Percentiles rank a stretch among this genome's conserved stretches.
Conservation (phyloP, 108 stramenopile genomes). For the Nitzschia sp. region DNA sequence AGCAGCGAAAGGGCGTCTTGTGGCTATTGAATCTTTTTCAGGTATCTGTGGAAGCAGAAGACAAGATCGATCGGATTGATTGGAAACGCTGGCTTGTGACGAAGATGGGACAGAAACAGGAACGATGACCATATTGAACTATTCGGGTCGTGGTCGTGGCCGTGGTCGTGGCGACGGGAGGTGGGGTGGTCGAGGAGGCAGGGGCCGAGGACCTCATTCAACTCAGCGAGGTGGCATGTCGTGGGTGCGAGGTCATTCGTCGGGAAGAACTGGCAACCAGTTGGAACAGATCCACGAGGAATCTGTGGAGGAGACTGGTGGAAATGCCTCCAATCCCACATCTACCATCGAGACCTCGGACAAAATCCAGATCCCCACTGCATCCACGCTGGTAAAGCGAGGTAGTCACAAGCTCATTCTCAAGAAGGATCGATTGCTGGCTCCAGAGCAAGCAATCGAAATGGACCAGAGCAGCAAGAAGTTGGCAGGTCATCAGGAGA, state of each 20-base stretch:
- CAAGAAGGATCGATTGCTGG: neutral
- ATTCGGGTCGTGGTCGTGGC: slow-evolving; percentile 21
- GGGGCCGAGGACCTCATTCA: neutral
- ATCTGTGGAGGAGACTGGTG: neutral
- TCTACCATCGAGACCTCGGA: neutral
- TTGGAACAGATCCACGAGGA: neutral
- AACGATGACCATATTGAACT: slow-evolving; percentile 11
- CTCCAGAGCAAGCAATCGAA: neutral
- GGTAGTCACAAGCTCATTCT: neutral
- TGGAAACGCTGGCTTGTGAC: no score
- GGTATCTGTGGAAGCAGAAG: no score
- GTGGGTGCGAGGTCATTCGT: neutral
- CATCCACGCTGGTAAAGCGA: slow-evolving; percentile 1
- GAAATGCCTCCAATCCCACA: neutral
- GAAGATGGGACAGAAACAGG: neutral
- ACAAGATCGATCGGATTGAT: no score
- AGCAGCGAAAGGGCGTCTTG: no score
- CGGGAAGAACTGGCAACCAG: neutral
- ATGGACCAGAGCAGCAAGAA: neutral
- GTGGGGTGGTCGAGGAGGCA: neutral
- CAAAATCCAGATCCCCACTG: neutral
- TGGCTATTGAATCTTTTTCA: no score
- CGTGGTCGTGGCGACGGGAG: neutral
- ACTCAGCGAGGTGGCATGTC: neutral
- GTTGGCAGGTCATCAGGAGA: neutral